Base-by-base conservation (phyloP, 2,329 filamentous ascomycete genomes). In the Cladosporium sp. region DNA sequence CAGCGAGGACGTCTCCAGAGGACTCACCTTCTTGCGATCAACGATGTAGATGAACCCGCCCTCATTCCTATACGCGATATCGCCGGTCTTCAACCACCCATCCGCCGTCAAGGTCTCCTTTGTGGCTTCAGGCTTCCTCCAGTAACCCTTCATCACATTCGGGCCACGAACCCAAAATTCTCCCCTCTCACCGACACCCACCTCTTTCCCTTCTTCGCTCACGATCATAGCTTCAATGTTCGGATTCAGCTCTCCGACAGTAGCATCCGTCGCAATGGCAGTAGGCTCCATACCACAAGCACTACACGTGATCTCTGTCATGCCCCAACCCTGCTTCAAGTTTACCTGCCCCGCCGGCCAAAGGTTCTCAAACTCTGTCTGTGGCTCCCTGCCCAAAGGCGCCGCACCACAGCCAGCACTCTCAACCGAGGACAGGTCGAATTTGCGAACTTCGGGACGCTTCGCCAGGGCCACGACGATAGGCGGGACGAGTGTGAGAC, bases 281-380 rank as follows among this genome's bases (percentile, higher is more conserved):
- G 67, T 74, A 0, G 85, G 82, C 61, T 88, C 78, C 80, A 85
- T 91, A 6, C 79, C 79, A 12, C 89, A 79, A 17, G 82, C 78
- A 0, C 87, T 84, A 70, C 90, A 93, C 0, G 90, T 94, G 2
- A 77, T 74, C 68, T 94, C 90, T 1, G 90, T 94, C 90, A 95
- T 93, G 4, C 91, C 91, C 88, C 89, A 95, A 3, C 89, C 90
- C 45, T 69, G 90, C 68, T 80, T 81, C 25, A 86, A 68, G 63
- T 80, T 80, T 22, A 84, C 71, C 20, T 71, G 67, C 13, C 77
- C 74, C 1, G 62, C 67, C 1, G 75, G 72, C 77, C 84, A 85
- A 57, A 85, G 67, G 58, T 75, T 78, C 68, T 87, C 80, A 9
- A 84, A 80, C 62, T 87, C 83, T 7, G 61, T 65, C 36, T 68